Evolutionary conservation across 2,329 filamentous ascomycete genomes (phyloP).

Genomic region (Penicillium sp.): DNA sequence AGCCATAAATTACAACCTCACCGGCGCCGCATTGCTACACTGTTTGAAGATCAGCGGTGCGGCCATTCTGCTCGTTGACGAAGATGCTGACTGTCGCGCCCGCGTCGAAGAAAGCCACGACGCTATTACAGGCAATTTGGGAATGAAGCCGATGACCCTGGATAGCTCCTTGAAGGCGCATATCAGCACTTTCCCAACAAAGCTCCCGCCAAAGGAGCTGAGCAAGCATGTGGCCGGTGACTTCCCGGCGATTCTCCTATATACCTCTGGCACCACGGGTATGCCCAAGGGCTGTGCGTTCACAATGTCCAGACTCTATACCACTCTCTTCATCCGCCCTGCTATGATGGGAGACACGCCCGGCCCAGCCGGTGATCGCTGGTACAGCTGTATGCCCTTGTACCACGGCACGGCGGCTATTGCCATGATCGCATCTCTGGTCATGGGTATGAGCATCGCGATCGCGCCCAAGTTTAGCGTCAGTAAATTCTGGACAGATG

Average conservation of each 20-base stretch:
- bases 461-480: conserved; percentile 60
- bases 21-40: conserved; percentile 63
- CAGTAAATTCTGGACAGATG: conserved; percentile 69
- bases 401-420: conserved; percentile 75
- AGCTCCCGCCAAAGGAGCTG: conserved; percentile 57
- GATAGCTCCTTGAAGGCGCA: conserved; percentile 50
- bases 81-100: conserved; percentile 53
- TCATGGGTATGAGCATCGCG: conserved; percentile 49
- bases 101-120: conserved; percentile 56
- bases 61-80: conserved; percentile 60
- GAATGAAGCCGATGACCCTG: conserved; percentile 58
- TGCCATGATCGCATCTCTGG: conserved; percentile 56
- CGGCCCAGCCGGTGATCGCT: conserved; percentile 54
- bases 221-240: conserved; percentile 52
- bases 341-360: conserved; percentile 31
- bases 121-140: conserved; percentile 55
- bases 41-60: conserved; percentile 61
- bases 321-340: conserved; percentile 36
- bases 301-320: conserved; percentile 51
- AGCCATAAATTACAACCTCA: conserved; percentile 69
- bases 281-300: conserved; percentile 70
- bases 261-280: conserved; percentile 75
- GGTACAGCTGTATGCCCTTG: conserved; percentile 75
- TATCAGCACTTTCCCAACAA: conserved; percentile 50
- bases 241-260: conserved; percentile 65